Evolutionary conservation across 352 stramenopile species (phyloP), one percentile per base, ranked within the genome.

Genomic region (Pythium volutum): DNA sequence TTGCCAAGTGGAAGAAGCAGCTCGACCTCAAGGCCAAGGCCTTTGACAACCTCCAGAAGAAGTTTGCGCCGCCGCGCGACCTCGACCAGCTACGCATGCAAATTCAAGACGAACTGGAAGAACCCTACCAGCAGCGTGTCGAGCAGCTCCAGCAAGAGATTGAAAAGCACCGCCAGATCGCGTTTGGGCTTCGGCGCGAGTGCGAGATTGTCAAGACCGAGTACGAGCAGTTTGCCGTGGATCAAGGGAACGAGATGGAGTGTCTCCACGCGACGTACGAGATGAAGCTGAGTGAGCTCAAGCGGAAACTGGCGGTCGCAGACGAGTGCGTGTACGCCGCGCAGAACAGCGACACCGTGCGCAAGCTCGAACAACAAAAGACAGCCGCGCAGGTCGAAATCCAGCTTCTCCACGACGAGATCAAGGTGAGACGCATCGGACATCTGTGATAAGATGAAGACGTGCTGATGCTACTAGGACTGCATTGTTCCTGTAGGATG

Each of bases 1-100:
- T 92, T 36, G 66, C 66, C 49, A 93, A 90, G 70, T 93, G 84
- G 83, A 92, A 91, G 55, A 83, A 82, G 53, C 85, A 96, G 60
- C 61, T 94, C 26, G 87, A 96, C 59, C 55, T 77, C 53, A 96
- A 96, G 62, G 80, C 79, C 9, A 73, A 75, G 20, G 87, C 85
- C 29, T 94, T 96, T 39, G 87, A 93, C 54, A 80, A 69, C 33
- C 66, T 96, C 49, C 84, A 96, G 67, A 84, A 87, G 56, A 89
- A 91, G 55, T 86, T 94, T 15, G 84, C 87, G 14, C 84, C 84
- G 20, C 87, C 83, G 9, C 80, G 81, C 27, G 87, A 94, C 59
- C 69, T 96, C 25, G 83, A 94, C 45, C 79, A 93, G 68, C 68
- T 94, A 15, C 76, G 84, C 4, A 78, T 91, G 31, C 85, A 89